Evolutionary conservation across 305 asterid genomes (phyloP).

Genomic region (Salvia sclarea): DNA sequence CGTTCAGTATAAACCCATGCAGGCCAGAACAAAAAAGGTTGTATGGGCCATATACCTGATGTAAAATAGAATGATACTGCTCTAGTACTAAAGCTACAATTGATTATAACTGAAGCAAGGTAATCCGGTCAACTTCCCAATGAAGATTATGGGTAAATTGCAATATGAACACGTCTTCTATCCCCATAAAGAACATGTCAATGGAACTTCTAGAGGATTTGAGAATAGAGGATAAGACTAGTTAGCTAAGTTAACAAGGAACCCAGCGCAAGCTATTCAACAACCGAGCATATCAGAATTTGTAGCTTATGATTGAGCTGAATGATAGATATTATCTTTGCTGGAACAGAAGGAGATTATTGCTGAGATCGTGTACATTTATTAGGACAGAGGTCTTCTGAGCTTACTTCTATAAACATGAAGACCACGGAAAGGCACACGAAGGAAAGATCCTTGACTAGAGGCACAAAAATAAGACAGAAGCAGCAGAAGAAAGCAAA

Average conservation of each 20-base stretch:
- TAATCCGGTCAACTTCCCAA: neutral
- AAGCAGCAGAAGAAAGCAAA: conserved; percentile 40
- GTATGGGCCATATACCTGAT: conserved; percentile 27
- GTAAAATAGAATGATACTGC: conserved; percentile 9
- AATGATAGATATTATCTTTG: conserved; percentile 26
- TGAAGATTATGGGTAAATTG: conserved; percentile 5
- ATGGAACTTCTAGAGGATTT: conserved; percentile 4
- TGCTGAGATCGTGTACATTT: no score
- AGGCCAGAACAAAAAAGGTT: conserved; percentile 16
- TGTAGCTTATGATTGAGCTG: conserved; percentile 23
- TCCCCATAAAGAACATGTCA: conserved; percentile 9
- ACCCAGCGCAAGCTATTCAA: conserved; percentile 26
- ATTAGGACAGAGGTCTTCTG: conserved; percentile 14
- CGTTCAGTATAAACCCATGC: conserved; percentile 1
- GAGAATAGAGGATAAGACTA: conserved; percentile 17
- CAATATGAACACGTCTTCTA: conserved; percentile 12
- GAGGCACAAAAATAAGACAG: conserved; percentile 32
- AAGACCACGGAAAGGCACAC: conserved; percentile 29
- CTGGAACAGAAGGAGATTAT: conserved; percentile 25
- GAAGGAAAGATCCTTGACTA: conserved; percentile 26
- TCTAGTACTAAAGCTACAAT: conserved; percentile 6
- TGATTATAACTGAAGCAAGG: neutral
- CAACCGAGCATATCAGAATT: conserved; percentile 19
- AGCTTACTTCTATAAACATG: conserved; percentile 27
- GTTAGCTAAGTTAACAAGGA: conserved; percentile 25